Base-by-base conservation (phyloP, 495 filamentous ascomycete species). In the Neurospora sp. region DNA sequence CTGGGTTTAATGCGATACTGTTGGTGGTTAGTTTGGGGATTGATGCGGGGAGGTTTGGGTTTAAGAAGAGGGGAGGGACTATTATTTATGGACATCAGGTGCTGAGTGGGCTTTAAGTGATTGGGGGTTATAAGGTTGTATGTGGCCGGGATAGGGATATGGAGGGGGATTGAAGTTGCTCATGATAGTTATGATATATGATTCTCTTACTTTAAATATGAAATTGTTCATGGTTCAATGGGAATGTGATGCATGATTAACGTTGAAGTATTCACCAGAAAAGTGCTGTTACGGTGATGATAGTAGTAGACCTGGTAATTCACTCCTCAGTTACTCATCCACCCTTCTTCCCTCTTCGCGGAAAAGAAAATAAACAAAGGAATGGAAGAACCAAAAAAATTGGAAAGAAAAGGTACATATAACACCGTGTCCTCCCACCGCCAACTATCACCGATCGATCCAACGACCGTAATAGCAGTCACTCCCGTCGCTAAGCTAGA, bases 1-100 rank as follows among this genome's bases (percentile, higher is more conserved):
- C 94, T 0, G 84, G 83, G 0, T 98, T 98, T 76, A 98, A 99
- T 78, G 92, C 80, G 9, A 73, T 92, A 1, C 75, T 97, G 73
- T 81, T 94, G 35, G 71, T 91, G 11, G 86, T 85, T 6, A 89
- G 88, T 6, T 70, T 91, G 40, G 82, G 78, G 8, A 80, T 85
- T 71, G 83, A 85, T 69, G 35, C 77, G 35, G 77, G 73, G 2
- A 71, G 44, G 31, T 72, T 71, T 18, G 70, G 48, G 20, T n/a
- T 53, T 65, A 69, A 48, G 39, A 68, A 40, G 61, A 71, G 73
- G 27, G 35, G 37, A 39, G 39, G 31, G 9, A 35, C 14, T 18
- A 22, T 20, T 37, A 65, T 65, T 5, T 70, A 38, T 20, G 71
- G 53, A 41, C 68, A 69, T 20, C 68, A 38, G 68, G 68, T 41